Base-by-base conservation (phyloP, 2,329 filamentous ascomycete genomes). In the Herpomyces periplanetae region DNA sequence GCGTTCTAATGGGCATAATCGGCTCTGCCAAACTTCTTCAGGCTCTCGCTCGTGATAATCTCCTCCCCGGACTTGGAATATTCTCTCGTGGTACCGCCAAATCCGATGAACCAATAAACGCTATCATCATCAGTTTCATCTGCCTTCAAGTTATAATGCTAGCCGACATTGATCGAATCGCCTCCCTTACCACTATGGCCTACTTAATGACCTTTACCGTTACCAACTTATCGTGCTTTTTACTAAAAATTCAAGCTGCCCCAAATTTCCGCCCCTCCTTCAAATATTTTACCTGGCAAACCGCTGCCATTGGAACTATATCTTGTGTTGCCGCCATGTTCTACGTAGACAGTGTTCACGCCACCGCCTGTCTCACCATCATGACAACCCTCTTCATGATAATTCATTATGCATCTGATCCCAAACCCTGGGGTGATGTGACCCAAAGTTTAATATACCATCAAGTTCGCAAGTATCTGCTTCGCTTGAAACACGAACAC, bases 141-240 rank as follows among this genome's bases (percentile, higher is more conserved):
- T 51, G 75, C 21, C 58, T 66, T 1, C 69, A 85, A 32, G 26
- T 73, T 11, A 66, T 66, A 0, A 60, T 84, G 37, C 49, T 85
- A 19, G 62, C 64, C 17, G 57, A 84, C 30, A 51, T 85, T 27
- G 80, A 85, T 33, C 62, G 68, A 31, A 84, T 85, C 28, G 69
- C 69, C 4, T 75, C 66, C 0, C 57, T 84, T 22, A 68, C 84
- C 17, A 75, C 69, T 2, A 84, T 84, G 64, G 64, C 65, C 8
- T 84, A 80, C 32, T 53, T 80, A 31, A 75, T 84, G 61, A 85
- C 69, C 0, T 85, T 84, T 31, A 51, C 84, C 19, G 64, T 75
- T 15, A 80, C 66, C 37, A 84, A 85, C 26, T 39, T 84, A 5
- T 69, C 69, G 4, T 84, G 68, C 28, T 84, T 85, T 29, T 42